Evolutionary conservation across 2,329 filamentous ascomycete genomes (phyloP), one percentile per base, ranked within the genome.

Genomic region (Nothomitra cinnamomea): DNA sequence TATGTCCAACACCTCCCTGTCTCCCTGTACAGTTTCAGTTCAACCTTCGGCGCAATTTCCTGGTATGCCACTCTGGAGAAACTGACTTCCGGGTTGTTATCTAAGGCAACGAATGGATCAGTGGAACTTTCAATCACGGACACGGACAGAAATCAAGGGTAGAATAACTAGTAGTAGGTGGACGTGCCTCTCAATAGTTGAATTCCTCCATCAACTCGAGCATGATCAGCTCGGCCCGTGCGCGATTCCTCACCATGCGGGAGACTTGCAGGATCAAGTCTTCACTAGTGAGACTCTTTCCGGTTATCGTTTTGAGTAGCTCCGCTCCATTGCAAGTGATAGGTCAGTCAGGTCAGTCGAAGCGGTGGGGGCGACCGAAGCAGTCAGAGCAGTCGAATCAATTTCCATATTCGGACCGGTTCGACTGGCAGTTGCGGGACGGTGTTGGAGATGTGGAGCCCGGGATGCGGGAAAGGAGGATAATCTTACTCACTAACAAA

Each of bases 191-290:
- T 2, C 3, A 25, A 48, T 25, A 48, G 22, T 12, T 48, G 22
- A 48, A 48, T 12, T 48, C 43, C 22, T 28, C 43, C 43, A 48
- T 48, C 43, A 48, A 48, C 3, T 48, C 43, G n/a, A 48, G 43
- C 3, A 28, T 28, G 19, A 25, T 48, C 22, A 48, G 43, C 13
- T 48, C 43, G 2, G 43, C 43, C n/a, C 43, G 43, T 5, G 3
- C 8, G 2, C n/a, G 8, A 48, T 48, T 25, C 22, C 25, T 48
- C 2, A 48, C 43, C 43, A 48, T 48, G 13, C 13, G 2, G 5
- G 22, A 28, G 3, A 48, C 43, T 15, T 48, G 43, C n/a, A 4
- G 21, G 8, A 48, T 28, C 22, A 48, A 48, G 2, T 48, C 43
- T 28, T 3, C 10, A 21, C 21, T 21, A 12, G 19, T 48, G 13